phyloP scores from a whole-genome alignment of 208 protist species.

The Leishmania arabica region DNA sequence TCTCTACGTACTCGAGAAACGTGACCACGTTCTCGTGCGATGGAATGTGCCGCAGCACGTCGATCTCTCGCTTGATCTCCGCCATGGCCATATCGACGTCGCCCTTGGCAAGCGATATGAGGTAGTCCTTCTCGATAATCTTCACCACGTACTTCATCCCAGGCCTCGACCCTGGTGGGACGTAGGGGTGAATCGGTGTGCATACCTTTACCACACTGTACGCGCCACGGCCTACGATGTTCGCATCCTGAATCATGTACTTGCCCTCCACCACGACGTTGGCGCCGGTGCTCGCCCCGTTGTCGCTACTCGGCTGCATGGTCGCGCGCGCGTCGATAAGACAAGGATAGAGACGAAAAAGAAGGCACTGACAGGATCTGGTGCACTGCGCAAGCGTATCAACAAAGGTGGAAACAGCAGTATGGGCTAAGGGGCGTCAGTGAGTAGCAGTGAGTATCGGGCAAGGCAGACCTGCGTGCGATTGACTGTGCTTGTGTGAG shows the following conservation, averaged over 20 bases:
- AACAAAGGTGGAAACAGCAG: constrained; percentile 6
- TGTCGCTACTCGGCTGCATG: constrained; percentile 18
- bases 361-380: not conserved
- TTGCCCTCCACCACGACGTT: constrained; percentile 66
- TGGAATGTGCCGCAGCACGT: constrained; percentile 87
- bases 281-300: not conserved
- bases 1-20: constrained; percentile 90
- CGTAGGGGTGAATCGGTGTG: constrained; percentile 64
- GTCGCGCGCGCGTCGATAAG: not conserved
- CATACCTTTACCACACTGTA: constrained; percentile 92
- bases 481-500: not conserved
- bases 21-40: constrained; percentile 87
- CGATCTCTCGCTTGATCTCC: constrained; percentile 91
- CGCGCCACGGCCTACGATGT: constrained; percentile 83
- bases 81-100: constrained; percentile 88
- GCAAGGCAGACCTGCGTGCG: not conserved
- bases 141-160: constrained; percentile 91
- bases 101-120: constrained; percentile 84
- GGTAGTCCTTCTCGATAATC: constrained; percentile 91
- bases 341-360: constrained; percentile 5
- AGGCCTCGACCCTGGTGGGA: constrained; percentile 60
- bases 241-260: constrained; percentile 79
- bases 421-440: not conserved
- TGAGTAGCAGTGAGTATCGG: constrained; percentile 10
- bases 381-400: not conserved